Base-by-base conservation (phyloP, 257 asterid genomes). In the Capsicum baccatum region DNA sequence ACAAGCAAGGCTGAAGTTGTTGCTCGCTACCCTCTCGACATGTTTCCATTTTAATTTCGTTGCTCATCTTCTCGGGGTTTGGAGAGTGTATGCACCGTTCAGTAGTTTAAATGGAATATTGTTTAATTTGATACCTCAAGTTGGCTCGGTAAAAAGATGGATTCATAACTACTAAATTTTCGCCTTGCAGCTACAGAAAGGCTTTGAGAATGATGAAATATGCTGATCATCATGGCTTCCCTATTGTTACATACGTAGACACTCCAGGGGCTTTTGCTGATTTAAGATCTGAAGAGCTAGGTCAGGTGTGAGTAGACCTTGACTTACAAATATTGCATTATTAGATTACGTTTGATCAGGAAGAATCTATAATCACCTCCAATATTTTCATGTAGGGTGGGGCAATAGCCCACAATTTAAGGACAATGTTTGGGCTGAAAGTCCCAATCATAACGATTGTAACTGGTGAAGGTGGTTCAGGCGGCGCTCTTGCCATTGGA, bases 381-480 rank as follows among this genome's bases (percentile, higher is more conserved):
- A 86, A 83, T 74, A 82, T 33, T 78, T 13, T 82, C 81, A n/a
- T 89, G 71, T 85, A 94, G 99, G 99, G 99, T 54, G 99, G 94
- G 90, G 98, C 99, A 50, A 97, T 97, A 79, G 98, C 99, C 79
- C 91, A 89, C 60, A 97, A 95, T 90, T 82, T 97, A 92, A 92
- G 98, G 92, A 87, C 95, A 86, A 97, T 97, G 99, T 97, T 94
- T 90, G 99, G 99, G 87, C 90, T 97, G 87, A 95, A 94, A 89
- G 99, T 95, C 69, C 99, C 99, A 81, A 86, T 97, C 83, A 76
- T 95, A 79, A 92, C 98, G 35, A 89, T 97, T 89, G 96, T 97
- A 83, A 89, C 95, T 6, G 99, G 99, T n/a, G 99, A 97, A 94
- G 99, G 99, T 81, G 99, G 99, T 56, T 97, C 99, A 57, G 99